Evolutionary conservation across 805 yeast species (phyloP), one percentile per base, ranked within the genome.

Genomic region (Pichia paraexigua): DNA sequence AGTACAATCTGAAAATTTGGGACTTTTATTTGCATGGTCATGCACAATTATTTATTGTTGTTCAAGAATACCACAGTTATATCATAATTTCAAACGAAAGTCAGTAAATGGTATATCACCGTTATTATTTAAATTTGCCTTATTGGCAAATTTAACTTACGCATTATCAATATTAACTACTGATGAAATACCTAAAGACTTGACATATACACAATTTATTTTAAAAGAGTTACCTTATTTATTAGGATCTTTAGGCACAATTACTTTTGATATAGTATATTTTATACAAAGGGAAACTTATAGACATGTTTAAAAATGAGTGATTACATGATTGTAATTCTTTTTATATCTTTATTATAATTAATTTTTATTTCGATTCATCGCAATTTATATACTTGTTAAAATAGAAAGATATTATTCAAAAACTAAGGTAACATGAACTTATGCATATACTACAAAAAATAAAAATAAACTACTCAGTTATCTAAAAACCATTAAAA

Each of bases 51-150:
- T 87, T 49, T 91, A 92, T 63, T 76, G 89, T 44, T 71, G 81
- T 12, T 86, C 96, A 3, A 75, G 98, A 55, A 65, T 89, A 45
- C 98, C 98, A 1, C 98, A 91, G 63, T 71, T 91, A 47, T 70
- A 76, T 62, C 89, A 86, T 64, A 91, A 91, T 67, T 83, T 79
- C 63, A 59, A 71, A 48, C 73, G 96, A 41, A 86, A 87, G 63
- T 87, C 96, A 1, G 94, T 95, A 0, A 83, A 85, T 35, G 97
- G 97, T 2, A 73, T 90, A 2, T 86, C 97, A 1, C 88, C 95
- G 22, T 66, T 86, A 44, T 71, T 90, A 24, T 91, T 91, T 65
- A 79, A 79, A 12, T 80, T 92, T 20, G 95, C 97, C 1, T 71
- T 91, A 43, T 49, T 79, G 24, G 96, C 95, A 5, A 92, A 92